A percentile compares a stretch with the other conserved stretches of the same genome.
Conservation (phyloP, 2,329 filamentous ascomycete species). For the Penicillium sclerotigenum region DNA sequence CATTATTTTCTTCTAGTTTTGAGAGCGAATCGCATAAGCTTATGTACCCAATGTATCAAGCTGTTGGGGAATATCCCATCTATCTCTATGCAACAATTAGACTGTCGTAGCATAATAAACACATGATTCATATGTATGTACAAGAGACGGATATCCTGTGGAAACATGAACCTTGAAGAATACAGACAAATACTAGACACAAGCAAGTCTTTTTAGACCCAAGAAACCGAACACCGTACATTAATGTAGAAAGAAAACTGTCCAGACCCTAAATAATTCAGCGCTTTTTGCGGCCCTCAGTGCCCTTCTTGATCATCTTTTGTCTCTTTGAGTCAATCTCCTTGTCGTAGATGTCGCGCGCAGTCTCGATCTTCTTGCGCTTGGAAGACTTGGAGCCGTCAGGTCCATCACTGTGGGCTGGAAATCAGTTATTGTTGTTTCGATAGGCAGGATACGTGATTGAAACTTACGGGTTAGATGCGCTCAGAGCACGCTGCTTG, state of each 20-base stretch:
- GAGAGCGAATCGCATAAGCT: conserved; percentile 1
- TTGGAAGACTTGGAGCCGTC: conserved; percentile 65
- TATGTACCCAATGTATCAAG: not conserved
- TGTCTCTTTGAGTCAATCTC: conserved; percentile 44
- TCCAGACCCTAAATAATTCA: conserved; percentile 8
- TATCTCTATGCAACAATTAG: not conserved
- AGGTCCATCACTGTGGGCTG: conserved; percentile 43
- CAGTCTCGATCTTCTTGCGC: conserved; percentile 64
- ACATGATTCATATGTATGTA: conserved; percentile 25
- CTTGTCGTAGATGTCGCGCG: conserved; percentile 49
- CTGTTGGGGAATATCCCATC: not conserved
- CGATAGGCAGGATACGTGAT: not conserved
- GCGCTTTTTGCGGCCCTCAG: conserved; percentile 35
- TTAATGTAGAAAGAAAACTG: conserved; percentile 10
- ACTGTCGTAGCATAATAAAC: not conserved
- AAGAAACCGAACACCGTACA: conserved; percentile 14
- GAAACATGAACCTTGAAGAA: conserved; percentile 9
- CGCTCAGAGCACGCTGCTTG: conserved; percentile 83
- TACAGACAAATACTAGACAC: conserved; percentile 9
- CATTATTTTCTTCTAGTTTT: not conserved
- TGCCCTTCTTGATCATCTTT: conserved; percentile 46
- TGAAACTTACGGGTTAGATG: conserved; percentile 73
- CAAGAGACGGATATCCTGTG: conserved; percentile 13
- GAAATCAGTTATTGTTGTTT: conserved; percentile 42
- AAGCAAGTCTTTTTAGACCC: conserved; percentile 7